Evolutionary conservation across 2,329 filamentous ascomycete species (phyloP).

Genomic region (Aureobasidium sp.): DNA sequence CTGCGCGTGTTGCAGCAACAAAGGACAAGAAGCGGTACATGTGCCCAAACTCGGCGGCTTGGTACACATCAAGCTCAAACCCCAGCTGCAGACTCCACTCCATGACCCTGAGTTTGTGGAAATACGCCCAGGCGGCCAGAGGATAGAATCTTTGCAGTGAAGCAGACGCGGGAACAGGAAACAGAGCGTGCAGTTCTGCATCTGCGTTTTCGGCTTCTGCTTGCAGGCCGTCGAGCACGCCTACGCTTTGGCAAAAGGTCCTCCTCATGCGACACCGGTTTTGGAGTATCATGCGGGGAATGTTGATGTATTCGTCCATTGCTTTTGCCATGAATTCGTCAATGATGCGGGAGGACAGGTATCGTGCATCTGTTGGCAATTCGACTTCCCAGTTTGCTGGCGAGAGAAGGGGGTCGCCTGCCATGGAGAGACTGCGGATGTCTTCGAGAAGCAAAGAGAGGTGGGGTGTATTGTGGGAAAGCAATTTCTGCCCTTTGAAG

Average conservation of each 20-base stretch:
- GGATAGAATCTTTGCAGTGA: constrained; percentile 46
- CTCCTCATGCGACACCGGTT: constrained; percentile 86
- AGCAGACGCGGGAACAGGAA: neutral
- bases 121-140: constrained; percentile 80
- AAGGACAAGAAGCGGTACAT: constrained; percentile 58
- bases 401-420: constrained; percentile 63
- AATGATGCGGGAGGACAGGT: constrained; percentile 66
- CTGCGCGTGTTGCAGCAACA: constrained; percentile 18
- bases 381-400: constrained; percentile 71
- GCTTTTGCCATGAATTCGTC: constrained; percentile 56
- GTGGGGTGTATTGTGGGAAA: constrained; percentile 59
- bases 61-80: constrained; percentile 88
- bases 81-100: constrained; percentile 83
- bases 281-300: constrained; percentile 78
- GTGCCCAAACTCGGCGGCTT: constrained; percentile 70
- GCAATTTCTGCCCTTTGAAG: constrained; percentile 63
- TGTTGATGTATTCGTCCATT: constrained; percentile 64
- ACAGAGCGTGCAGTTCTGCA: constrained; percentile 16
- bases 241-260: constrained; percentile 75
- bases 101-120: constrained; percentile 85
- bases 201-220: constrained; percentile 74
- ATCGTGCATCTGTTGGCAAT: constrained; percentile 63
- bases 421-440: constrained; percentile 68
- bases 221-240: constrained; percentile 79
- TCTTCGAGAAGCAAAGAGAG: constrained; percentile 74